Conservation (phyloP, 192 early-diverging fungal genomes). For the Chytriomyces hyalinus region DNA sequence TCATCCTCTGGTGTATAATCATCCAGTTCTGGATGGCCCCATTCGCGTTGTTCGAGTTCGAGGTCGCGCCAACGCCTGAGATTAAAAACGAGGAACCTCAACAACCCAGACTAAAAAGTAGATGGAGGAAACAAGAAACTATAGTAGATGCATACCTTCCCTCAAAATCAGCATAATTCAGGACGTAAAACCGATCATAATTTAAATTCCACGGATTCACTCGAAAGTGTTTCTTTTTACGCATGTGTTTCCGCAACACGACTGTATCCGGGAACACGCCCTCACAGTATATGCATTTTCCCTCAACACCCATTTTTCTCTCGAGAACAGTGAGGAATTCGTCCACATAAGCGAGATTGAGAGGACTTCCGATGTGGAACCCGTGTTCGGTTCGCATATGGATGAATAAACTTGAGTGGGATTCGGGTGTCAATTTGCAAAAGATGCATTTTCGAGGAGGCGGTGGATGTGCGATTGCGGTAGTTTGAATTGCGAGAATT, state of each 20-base stretch:
- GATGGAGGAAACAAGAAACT: no score
- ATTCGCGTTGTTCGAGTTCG: no score
- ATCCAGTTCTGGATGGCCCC: no score
- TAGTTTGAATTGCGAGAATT: constrained; percentile 73
- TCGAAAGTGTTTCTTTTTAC: constrained; percentile 97
- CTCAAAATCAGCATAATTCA: constrained; percentile 71
- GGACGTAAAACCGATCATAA: constrained; percentile 93
- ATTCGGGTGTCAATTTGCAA: constrained; percentile 80
- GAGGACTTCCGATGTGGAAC: constrained; percentile 55
- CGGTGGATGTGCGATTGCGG: constrained; percentile 70
- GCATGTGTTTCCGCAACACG: constrained; percentile 94
- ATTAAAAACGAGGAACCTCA: no score
- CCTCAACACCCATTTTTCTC: constrained; percentile 46
- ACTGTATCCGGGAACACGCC: constrained; percentile 86
- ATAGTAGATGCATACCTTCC: not conserved
- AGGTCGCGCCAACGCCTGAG: no score
- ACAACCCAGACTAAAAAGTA: no score
- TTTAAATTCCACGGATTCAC: constrained; percentile 86
- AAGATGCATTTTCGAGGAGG: constrained; percentile 86
- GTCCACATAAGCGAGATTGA: constrained; percentile 22
- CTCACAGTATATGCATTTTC: constrained; percentile 87
- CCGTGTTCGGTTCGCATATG: constrained; percentile 92
- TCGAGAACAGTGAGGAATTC: constrained; percentile 30
- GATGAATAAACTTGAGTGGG: constrained; percentile 74
- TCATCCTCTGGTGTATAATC: no score